Base-by-base conservation (phyloP, 139 green algal species). In the Trebouxia sp. region DNA sequence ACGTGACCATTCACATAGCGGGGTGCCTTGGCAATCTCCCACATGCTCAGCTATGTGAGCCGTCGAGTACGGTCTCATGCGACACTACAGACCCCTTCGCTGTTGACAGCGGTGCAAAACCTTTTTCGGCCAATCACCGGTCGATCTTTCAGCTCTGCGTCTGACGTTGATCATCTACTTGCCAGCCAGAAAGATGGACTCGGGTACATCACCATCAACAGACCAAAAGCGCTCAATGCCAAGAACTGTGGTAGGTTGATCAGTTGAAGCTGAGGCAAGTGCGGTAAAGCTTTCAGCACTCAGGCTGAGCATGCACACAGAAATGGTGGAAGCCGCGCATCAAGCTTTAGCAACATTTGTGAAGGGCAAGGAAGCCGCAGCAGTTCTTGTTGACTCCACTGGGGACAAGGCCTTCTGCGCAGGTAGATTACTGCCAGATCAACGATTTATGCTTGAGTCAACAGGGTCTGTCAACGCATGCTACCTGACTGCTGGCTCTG, bases 171-270 rank as follows among this genome's bases (percentile, higher is more conserved):
- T 5, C 37, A 43, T 11, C 20, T 72, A 26, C 62, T 72, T 30
- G 35, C 43, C 3, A 42, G 2, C 26, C 11, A 45, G 24, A 28
- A 82, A 35, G 14, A 20, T 9, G 43, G 35, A 11, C 45, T 80
- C 4, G 75, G 75, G 14, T 47, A 41, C n/a, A 80, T 80, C 48
- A 65, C 51, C 11, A 74, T 81, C 22, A 62, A 81, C 51, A 65
- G 76, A 22, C 92, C 92, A 5, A 85, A 85, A 10, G 92, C 87
- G 5, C 81, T 96, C 0, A 96, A 96, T 77, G 87, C 92, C 1
- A 85, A 96, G 26, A 94, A 87, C 47, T 72, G 90, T 94, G 66
- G 43, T 87, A 14, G 22, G 32, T 30, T 30, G 6, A 8, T 32
- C 37, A 62, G 4, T 45, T 26, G 15, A 26, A 38, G 10, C 55